Evolutionary conservation across 192 early-diverging fungal species (phyloP).

Genomic region (Umbelopsis sp.): DNA sequence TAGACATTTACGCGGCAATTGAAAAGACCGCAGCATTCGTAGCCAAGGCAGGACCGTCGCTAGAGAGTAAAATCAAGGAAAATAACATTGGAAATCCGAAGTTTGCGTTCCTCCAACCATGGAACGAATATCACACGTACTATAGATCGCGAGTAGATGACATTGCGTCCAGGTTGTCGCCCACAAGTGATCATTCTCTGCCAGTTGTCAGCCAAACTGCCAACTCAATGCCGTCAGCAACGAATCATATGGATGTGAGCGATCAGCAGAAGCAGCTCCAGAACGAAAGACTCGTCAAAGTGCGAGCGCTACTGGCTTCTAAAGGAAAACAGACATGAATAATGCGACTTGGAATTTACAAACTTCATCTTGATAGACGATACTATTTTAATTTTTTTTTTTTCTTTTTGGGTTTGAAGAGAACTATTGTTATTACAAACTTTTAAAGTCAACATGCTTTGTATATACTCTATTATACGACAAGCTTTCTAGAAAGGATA

Average conservation of each 20-base stretch:
- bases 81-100: slow-evolving; percentile 45
- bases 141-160: slow-evolving; percentile 30
- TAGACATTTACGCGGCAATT: slow-evolving; percentile 27
- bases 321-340: neutral
- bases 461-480: slow-evolving; percentile 16
- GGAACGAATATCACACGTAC: slow-evolving; percentile 48
- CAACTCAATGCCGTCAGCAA: neutral
- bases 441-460: slow-evolving; percentile 8
- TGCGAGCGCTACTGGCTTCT: neutral
- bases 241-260: neutral
- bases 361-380: too few species aligned
- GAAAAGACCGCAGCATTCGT: slow-evolving; percentile 46
- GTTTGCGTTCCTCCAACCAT: slow-evolving; percentile 53
- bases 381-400: neutral
- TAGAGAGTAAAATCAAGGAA: slow-evolving; percentile 46
- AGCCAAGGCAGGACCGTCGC: slow-evolving; percentile 37
- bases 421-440: slow-evolving; percentile 13
- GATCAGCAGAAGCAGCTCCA: neutral
- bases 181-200: neutral
- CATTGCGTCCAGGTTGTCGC: neutral
- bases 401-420: neutral
- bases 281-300: neutral
- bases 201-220: neutral
- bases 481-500: slow-evolving; percentile 15
- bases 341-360: too few species aligned